Conservation (phyloP, 352 stramenopile genomes). For the Saprolegnia diclina region DNA sequence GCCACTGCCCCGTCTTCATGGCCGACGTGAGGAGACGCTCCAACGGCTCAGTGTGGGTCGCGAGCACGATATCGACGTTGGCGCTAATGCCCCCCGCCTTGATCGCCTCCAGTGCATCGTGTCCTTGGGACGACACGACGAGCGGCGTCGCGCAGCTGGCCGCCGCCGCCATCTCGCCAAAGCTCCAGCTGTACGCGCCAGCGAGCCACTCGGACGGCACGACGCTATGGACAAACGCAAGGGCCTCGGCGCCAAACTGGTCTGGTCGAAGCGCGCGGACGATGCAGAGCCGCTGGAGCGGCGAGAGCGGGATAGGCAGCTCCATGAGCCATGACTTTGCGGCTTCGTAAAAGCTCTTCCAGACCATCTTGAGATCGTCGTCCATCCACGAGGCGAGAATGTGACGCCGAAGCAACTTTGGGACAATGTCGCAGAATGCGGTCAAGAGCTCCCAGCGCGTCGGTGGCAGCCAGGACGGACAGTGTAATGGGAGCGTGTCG, state of each 20-base stretch:
- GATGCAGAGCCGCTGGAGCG: conserved; percentile 21
- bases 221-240: conserved; percentile 5
- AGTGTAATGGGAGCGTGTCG: background rate
- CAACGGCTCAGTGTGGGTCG: conserved; percentile 30
- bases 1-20: conserved; percentile 51
- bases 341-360: conserved; percentile 12
- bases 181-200: background rate
- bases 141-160: conserved; percentile 29
- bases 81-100: conserved; percentile 31
- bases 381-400: conserved; percentile 1
- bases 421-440: conserved; percentile 10
- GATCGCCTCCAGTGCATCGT: conserved; percentile 40
- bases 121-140: conserved; percentile 31
- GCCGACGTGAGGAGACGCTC: conserved; percentile 34
- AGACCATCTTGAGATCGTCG: conserved; percentile 9
- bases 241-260: background rate
- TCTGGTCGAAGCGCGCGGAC: conserved; percentile 22
- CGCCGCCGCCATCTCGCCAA: background rate
- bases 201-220: conserved; percentile 10
- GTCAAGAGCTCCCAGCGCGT: conserved; percentile 14
- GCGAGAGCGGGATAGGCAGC: conserved; percentile 10
- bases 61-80: conserved; percentile 35
- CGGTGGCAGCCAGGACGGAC: background rate
- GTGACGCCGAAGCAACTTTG: background rate
- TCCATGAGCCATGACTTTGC: background rate